phyloP scores from a whole-genome alignment of 352 stramenopile species.

The Pythium aquatile region DNA sequence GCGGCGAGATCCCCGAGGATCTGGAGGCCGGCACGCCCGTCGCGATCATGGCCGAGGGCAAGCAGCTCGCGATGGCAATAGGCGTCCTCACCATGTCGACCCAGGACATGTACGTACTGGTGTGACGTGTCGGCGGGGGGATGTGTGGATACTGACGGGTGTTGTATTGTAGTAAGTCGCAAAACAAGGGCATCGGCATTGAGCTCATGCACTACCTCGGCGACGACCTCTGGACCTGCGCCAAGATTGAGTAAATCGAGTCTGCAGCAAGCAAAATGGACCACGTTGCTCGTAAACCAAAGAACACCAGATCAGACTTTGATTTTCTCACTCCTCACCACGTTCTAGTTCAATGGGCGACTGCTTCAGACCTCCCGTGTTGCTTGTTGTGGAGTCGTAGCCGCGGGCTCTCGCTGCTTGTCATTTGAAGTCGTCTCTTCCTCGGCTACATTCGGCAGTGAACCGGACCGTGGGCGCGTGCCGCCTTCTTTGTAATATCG shows the following conservation, averaged over 20 bases:
- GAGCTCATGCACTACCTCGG: conserved; percentile 97
- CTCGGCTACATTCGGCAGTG: conserved; percentile 30
- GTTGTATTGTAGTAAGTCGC: conserved; percentile 59
- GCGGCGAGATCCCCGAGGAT: conserved; percentile 91
- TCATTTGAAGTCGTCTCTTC: conserved; percentile 8
- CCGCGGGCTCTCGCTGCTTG: not conserved
- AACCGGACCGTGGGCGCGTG: conserved; percentile 34
- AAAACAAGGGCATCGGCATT: conserved; percentile 97
- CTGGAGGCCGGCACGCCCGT: conserved; percentile 82
- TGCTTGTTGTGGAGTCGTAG: not conserved
- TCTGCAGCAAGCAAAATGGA: no score
- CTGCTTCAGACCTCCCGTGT: not conserved
- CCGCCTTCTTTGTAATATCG: conserved; percentile 31
- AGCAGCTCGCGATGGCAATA: conserved; percentile 96
- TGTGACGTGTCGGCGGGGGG: not conserved
- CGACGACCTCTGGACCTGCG: conserved; percentile 94
- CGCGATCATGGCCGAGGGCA: conserved; percentile 97
- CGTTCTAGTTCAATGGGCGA: not conserved
- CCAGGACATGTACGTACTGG: conserved; percentile 88
- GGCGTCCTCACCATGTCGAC: conserved; percentile 96
- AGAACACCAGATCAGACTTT: not conserved
- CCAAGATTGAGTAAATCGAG: conserved; percentile 66
- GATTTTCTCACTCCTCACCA: not conserved
- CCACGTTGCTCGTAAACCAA: not conserved
- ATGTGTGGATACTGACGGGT: conserved; percentile 1